A percentile compares a stretch with the other conserved stretches of the same genome.
These are phyloP conservation scores for Populus hybrid DNA, from an alignment of 441 rosid species.

Conservation along the genomic window DNA sequence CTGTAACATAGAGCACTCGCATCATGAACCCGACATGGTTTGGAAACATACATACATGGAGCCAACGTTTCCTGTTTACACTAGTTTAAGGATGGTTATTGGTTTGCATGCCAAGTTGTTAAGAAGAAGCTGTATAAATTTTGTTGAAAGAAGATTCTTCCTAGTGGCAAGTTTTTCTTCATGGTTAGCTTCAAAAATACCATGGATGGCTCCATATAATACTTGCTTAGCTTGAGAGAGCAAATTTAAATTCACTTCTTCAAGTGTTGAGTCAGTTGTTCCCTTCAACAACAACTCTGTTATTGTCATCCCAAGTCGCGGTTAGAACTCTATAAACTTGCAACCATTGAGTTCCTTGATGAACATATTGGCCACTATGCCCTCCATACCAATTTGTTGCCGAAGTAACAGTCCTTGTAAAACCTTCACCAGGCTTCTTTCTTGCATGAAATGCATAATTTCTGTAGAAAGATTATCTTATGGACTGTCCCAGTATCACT, in stretches of 20 bases:
- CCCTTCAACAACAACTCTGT: not conserved
- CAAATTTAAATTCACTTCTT: not conserved
- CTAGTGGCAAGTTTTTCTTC: not conserved
- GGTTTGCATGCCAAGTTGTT: not conserved
- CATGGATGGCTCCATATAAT: not conserved
- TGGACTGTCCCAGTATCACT: not conserved
- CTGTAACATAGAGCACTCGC: not conserved
- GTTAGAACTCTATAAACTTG: not conserved
- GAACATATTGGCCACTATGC: not conserved
- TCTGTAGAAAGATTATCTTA: not conserved
- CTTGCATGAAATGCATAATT: not conserved
- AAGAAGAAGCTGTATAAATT: not conserved
- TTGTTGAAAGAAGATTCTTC: not conserved
- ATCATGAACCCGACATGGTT: not conserved
- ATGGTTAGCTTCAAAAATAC: not conserved
- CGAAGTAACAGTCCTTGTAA: not conserved
- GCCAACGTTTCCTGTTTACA: not conserved
- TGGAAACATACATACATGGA: not conserved
- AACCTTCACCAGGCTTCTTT: not conserved
- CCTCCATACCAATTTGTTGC: not conserved
- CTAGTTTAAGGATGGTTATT: not conserved
- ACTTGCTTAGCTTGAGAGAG: not conserved
- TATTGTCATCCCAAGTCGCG: not conserved
- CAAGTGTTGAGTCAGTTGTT: not conserved
- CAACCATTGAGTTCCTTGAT: not conserved